Evolutionary conservation across 306 rosid genomes (phyloP), one percentile per base, ranked within the genome.

Genomic region (Gynostemma pentaphyllum): DNA sequence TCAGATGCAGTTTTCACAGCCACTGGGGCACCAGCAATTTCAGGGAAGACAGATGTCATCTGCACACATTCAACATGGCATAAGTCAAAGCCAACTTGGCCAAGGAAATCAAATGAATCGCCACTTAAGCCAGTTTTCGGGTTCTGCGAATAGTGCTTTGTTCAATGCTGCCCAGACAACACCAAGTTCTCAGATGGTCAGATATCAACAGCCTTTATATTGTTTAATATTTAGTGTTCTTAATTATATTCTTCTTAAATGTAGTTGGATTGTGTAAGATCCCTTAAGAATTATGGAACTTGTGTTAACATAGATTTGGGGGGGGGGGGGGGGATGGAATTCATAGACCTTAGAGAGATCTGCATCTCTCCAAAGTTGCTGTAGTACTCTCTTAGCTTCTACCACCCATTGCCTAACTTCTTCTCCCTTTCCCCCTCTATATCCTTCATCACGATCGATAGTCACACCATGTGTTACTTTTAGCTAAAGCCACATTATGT

Each of bases 21-120:
- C 82, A 46, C 70, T 91, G 78, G 97, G 85, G 62, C 94, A 85
- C 76, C 98, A 85, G 71, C 95, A 85, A 71, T 88, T 80, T 76
- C 98, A 87, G 86, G 82, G 87, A 67, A 79, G 98, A 79, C 98
- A 91, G 74, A 77, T 91, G 73, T 40, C 92, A 50, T 77, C 98
- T 22, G 96, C 86, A 47, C 97, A 85, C 57, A 82, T 85, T 70
- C 91, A 85, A 67, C 97, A 91, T 72, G 76, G 87, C 71, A 82
- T 91, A 71, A 84, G 86, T 80, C 97, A 90, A 75, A 77, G 78
- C 75, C 98, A 87, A 77, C 89, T 88, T 66, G 86, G 76, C 74
- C 98, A 85, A 78, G 98, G 98, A 83, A 91, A 79, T 76, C 96
- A 87, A 72, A 78, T 91, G 70, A 85, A 78, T 74, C 96, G 98